These are phyloP conservation scores for Ceratorhiza oryzae-sativae DNA, from an alignment of 1,284 basidiomycete genomes.

Conservation along the genomic window DNA sequence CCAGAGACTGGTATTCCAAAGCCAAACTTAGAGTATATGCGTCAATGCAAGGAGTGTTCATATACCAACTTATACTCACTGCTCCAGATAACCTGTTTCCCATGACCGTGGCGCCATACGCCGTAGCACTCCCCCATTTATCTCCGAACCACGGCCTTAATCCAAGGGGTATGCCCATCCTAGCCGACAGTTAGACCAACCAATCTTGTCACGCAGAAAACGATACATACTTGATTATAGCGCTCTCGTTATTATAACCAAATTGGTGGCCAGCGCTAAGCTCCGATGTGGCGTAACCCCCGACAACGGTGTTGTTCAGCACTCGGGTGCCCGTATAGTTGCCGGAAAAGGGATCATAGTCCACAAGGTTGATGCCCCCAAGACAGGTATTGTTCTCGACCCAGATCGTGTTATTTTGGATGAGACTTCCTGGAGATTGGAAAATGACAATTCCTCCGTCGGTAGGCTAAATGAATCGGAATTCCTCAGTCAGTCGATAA, in stretches of 20 bases:
- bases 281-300: conserved; percentile 63
- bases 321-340: conserved; percentile 75
- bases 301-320: conserved; percentile 71
- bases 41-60: conserved; percentile 47
- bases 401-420: conserved; percentile 51
- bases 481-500: neutral
- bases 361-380: conserved; percentile 66
- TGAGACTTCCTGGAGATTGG: conserved; percentile 50
- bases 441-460: conserved; percentile 53
- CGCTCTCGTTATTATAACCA: conserved; percentile 58
- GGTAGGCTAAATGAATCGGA: conserved; percentile 29
- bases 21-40: conserved; percentile 55
- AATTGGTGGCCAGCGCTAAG: neutral
- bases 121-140: conserved; percentile 65
- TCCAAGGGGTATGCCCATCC: conserved; percentile 51
- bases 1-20: conserved; percentile 73
- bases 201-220: conserved; percentile 63
- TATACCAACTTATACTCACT: conserved; percentile 46
- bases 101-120: conserved; percentile 64
- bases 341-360: conserved; percentile 75
- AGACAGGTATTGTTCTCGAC: conserved; percentile 24
- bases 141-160: conserved; percentile 74
- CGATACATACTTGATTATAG: conserved; percentile 58
- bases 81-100: conserved; percentile 76
- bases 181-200: conserved; percentile 82